Evolutionary conservation across 495 filamentous ascomycete species (phyloP), one percentile per base, ranked within the genome.

Genomic region (Cercophora newfieldiana): DNA sequence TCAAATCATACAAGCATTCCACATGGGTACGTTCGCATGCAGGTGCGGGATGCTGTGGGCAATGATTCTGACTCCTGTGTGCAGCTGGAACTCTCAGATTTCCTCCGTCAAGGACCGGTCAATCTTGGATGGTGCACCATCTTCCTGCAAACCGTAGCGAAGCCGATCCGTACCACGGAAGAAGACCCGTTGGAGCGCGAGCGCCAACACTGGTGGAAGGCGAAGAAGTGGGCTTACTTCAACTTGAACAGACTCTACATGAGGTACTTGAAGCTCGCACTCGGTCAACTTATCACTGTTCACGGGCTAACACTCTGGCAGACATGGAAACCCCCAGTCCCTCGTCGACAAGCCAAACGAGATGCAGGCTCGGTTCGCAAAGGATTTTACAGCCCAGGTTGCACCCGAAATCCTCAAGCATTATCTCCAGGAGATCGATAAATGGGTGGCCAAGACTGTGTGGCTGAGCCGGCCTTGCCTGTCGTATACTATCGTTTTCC

Each of bases 201-300:
- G 75, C 83, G 87, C 61, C 93, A 97, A 74, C 92, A 97, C 74
- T 99, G 95, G 94, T 99, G 95, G 94, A 99, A 98, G 84, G 91
- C 93, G 60, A 99, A 98, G 90, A 99, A 98, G 78, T 98, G 95
- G 96, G 90, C 94, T 6, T 98, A 97, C 75, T 94, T 92, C 69
- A 98, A 97, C 78, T 81, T 99, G 62, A 99, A 99, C 77, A 86
- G 95, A 68, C 86, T 98, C 12, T 99, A 94, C 76, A 94, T 97
- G 65, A 86, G 94, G 91, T 94, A 82, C 51, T 16, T 86, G 37
- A n/a, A 22, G 1, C 26, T 7, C 22, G 18, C 6, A 19, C n/a
- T n/a, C 18, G 21, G 22, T 25, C 14, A 7, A 21, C 5, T n/a
- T n/a, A 22, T 37, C 16, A 24, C 49, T 37, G 18, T 48, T 19